Evolutionary conservation across 306 rosid species (phyloP).

Genomic region (Vicia faba): DNA sequence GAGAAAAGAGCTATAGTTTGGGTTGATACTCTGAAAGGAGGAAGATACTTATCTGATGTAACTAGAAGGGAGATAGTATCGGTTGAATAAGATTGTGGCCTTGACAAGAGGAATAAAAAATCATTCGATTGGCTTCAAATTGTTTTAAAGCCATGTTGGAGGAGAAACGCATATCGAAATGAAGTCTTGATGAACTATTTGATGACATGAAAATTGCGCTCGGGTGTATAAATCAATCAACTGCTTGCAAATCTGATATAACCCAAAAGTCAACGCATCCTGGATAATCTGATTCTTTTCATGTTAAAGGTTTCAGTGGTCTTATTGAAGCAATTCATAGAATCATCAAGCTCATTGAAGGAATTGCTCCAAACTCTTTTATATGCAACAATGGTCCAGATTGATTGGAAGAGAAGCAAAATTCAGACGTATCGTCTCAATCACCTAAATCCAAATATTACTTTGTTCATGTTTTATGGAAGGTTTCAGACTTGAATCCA

Average conservation of each 20-base stretch:
- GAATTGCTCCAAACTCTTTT: no score
- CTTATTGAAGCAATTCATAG: no score
- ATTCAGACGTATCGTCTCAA: no score
- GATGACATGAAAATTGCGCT: conserved; percentile 73
- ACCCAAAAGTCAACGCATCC: conserved; percentile 35
- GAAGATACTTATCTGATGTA: no score
- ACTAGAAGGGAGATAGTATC: conserved; percentile 60
- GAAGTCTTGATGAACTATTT: conserved; percentile 63
- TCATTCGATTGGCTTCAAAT: conserved; percentile 82
- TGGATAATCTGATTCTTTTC: no score
- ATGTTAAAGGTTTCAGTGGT: no score
- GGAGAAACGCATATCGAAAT: conserved; percentile 56
- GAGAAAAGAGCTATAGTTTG: conserved; percentile 78
- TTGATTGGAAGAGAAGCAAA: no score
- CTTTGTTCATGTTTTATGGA: no score
- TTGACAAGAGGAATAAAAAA: conserved; percentile 18
- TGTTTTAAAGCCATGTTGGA: conserved; percentile 67
- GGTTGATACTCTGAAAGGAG: conserved; percentile 41
- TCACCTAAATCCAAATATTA: no score
- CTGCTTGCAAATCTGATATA: conserved; percentile 34
- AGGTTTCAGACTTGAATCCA: no score
- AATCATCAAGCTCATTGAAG: no score
- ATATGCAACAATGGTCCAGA: no score
- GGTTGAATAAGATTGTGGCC: conserved; percentile 31
- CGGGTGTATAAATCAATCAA: conserved; percentile 52